A percentile compares a stretch with the other conserved stretches of the same genome.
phyloP scores from a whole-genome alignment of 1,284 basidiomycete species.

The Naganishia liquefaciens region DNA sequence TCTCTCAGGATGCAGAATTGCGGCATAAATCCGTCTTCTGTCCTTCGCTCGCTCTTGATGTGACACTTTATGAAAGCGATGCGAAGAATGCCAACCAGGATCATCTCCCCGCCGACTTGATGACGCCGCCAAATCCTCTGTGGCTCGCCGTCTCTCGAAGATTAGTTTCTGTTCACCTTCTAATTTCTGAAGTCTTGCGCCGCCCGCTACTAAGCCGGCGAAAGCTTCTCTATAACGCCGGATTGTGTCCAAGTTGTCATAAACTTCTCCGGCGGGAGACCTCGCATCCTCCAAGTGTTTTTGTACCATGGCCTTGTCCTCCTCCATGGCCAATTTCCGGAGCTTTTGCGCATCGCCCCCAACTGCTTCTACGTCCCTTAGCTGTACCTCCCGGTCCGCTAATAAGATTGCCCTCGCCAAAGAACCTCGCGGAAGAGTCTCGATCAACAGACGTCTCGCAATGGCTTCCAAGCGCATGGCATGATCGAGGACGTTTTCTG shows the following conservation, averaged over 20 bases:
- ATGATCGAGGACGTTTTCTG: conserved; percentile 9
- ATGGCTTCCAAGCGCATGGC: conserved; percentile 26
- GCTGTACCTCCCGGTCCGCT: conserved; percentile 44
- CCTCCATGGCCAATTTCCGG: not conserved
- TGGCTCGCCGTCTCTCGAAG: conserved; percentile 46
- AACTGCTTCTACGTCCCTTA: conserved; percentile 36
- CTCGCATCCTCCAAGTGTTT: not conserved
- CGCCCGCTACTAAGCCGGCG: conserved; percentile 51
- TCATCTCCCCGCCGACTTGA: not conserved
- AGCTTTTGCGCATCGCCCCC: conserved; percentile 28
- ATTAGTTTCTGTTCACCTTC: conserved; percentile 47
- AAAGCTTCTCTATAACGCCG: conserved; percentile 50
- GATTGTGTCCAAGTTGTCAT: conserved; percentile 30
- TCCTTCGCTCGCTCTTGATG: not conserved
- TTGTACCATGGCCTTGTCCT: conserved; percentile 1
- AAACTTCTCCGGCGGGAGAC: not conserved
- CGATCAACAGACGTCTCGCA: conserved; percentile 25
- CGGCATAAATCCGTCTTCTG: not conserved
- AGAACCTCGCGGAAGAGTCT: conserved; percentile 34
- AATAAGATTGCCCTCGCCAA: conserved; percentile 38
- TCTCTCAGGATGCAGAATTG: conserved; percentile 10
- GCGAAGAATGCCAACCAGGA: not conserved
- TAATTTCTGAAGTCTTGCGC: conserved; percentile 48
- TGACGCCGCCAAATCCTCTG: not conserved
- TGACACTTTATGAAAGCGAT: not conserved